Base-by-base conservation (phyloP, 192 early-diverging fungal genomes). In the Backusella macrospora region DNA sequence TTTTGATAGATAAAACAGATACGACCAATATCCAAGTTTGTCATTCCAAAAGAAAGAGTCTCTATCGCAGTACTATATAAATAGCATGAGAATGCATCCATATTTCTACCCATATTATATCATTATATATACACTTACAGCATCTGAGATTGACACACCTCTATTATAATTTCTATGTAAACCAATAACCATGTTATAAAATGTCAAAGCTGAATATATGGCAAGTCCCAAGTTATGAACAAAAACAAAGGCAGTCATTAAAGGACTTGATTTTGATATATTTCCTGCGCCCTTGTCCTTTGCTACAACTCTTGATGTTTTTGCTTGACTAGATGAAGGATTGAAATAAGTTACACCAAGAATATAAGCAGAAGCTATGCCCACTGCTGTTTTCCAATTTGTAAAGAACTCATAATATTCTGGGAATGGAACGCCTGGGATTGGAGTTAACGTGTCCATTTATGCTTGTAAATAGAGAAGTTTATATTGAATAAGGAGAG, bases 1-100 rank as follows among this genome's bases (percentile, higher is more conserved):
- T 80, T 94, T 94, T 81, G 90, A 92, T 13, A 96, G 86, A 82
- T 96, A 96, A 79, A 96, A 96, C 68, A 93, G 70, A 66, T 92
- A 96, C 39, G 90, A 89, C 86, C 90, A 94, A 83, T 93, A 92
- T 71, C 86, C 90, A 76, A 94, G 87, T 67, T 83, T 83, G 78
- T 85, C 79, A 72, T 90, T 86, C 90, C 91, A 92, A 37, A 93
- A 75, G 14, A 77, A 81, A 15, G 79, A 67, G 70, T 90, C 87
- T 13, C 79, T 78, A 68, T 94, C 91, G 67, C 91, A 92, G 59
- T 82, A 88, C 86, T 88, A 82, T 7, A 42, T 43, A 1, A 1
- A 2, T 34, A 34, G 29, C 29, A 34, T 34, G 29, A 34, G 29
- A 34, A 34, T 2, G 29, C 0, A 34, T 34, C 29, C 29, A 34